These are phyloP conservation scores for Pyrenochaeta sp. DNA, from an alignment of 2,329 filamentous ascomycete species.

Conservation along the genomic window DNA sequence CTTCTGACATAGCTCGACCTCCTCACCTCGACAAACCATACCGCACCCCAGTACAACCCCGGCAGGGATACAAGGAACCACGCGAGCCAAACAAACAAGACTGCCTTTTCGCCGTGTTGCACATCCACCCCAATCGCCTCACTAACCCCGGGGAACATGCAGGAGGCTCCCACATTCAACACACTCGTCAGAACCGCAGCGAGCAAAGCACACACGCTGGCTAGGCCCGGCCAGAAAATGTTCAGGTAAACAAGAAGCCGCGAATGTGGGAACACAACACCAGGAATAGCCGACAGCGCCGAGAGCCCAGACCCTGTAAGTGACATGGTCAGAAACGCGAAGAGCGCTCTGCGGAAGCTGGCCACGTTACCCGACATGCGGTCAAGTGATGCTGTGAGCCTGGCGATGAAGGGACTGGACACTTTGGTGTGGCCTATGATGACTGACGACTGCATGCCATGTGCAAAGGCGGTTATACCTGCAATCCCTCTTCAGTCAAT, in stretches of 20 bases:
- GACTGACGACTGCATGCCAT: conserved; percentile 17
- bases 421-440: conserved; percentile 22
- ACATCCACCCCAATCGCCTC: conserved; percentile 16
- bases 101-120: conserved; percentile 9
- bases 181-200: conserved; percentile 22
- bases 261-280: conserved; percentile 30
- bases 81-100: conserved; percentile 32
- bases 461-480: conserved; percentile 13
- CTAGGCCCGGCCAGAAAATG: conserved; percentile 21
- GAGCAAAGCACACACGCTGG: conserved; percentile 14
- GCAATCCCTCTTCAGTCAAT: too few species aligned
- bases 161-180: conserved; percentile 11
- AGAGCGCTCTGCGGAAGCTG: conserved; percentile 15
- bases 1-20: conserved; percentile 22
- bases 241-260: conserved; percentile 31
- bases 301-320: conserved; percentile 20
- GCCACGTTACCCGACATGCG: conserved; percentile 1
- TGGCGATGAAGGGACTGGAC: conserved; percentile 21
- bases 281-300: conserved; percentile 17
- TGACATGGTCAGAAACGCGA: conserved; percentile 29
- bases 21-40: conserved; percentile 40
- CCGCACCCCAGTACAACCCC: conserved; percentile 26
- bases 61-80: conserved; percentile 15
- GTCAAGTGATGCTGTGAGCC: conserved; percentile 10
- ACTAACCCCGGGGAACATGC: conserved; percentile 11